Evolutionary conservation across 2,329 filamentous ascomycete species (phyloP), one percentile per base, ranked within the genome.

Genomic region (Xylaria polymorpha): DNA sequence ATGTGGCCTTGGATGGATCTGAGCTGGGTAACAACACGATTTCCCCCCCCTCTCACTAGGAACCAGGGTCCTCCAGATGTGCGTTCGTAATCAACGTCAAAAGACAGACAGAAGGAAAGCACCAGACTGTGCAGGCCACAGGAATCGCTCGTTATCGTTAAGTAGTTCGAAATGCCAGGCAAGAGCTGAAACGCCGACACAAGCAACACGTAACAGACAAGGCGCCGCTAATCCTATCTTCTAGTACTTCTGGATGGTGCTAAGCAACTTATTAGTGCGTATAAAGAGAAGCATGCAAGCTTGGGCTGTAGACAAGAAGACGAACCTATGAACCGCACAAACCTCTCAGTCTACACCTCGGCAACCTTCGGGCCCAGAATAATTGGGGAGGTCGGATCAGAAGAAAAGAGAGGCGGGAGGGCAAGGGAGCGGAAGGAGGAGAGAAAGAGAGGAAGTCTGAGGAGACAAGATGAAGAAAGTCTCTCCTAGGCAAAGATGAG

Each of bases 371-470:
- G 15, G 44, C 72, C 68, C 65, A 69, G 71, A 73, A 73, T 72
- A 78, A 80, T 78, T 77, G 75, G 74, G 74, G 77, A 79, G 78
- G 79, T 78, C 79, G 76, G 77, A 72, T 71, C 70, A 74, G 71
- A 76, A 75, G 77, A 78, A 77, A 78, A 77, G 75, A 78, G 74
- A 76, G 77, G 74, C 75, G 76, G 77, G 74, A 77, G 74, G 77
- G 77, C 75, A 71, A 66, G 62, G 66, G 66, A 58, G 61, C 63
- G 70, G 66, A 68, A 73, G 69, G 72, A 73, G 72, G 70, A 73
- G 72, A 70, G 71, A 66, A 63, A 71, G 64, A 69, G 66, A 67
- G 56, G 61, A 67, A 67, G 61, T 64, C 62, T 68, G 71, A 73
- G 53, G 46, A 75, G 74, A 68, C 64, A 63, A 67, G 64, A 70